Base-by-base conservation (phyloP, 1,284 basidiomycete genomes). In the Sphaerobolus stellatus region DNA sequence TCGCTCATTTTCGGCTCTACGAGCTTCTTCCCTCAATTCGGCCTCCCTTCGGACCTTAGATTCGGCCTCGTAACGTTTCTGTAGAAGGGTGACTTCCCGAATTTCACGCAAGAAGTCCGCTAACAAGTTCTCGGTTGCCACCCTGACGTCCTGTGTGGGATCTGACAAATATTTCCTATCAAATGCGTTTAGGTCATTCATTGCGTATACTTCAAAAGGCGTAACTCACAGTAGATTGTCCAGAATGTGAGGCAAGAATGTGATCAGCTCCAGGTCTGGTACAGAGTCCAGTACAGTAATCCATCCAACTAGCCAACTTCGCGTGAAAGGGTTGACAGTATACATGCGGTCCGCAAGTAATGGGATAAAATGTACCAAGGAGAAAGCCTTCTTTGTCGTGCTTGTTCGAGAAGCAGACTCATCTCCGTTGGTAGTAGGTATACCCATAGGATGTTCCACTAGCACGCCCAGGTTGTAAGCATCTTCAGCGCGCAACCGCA, bases 281-380 rank as follows among this genome's bases (percentile, higher is more conserved):
- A 99, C 92, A 5, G 94, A 97, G 67, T 98, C 94, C 36, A 99
- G 81, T 2, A 98, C 92, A 46, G 86, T 92, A 59, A 99, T 91
- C 97, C 97, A 99, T 8, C 92, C 91, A 40, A 98, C 92, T 28
- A 99, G 82, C 68, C 96, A 99, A 69, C 92, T 98, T 60, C 97
- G 79, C 1, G 96, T 97, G 68, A 98, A 96, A 1, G 97, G 96
- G 66, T 89, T 96, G 65, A 98, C 77, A 61, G 98, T 96, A 65
- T 96, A 92, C 58, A 99, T 95, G 57, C 96, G 80, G 62, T 99
- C 95, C 31, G 89, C 83, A 11, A 99, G 81, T 16, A 99, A 78
- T 9, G 97, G 97, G 49, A 99, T 94, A 70, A 99, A 98, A 56
- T 92, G 86, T 1, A 92, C 88, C 36, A 99, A 79, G 1, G 94